Conservation (phyloP, 2,329 filamentous ascomycete species). For the Corynespora cassiicola region DNA sequence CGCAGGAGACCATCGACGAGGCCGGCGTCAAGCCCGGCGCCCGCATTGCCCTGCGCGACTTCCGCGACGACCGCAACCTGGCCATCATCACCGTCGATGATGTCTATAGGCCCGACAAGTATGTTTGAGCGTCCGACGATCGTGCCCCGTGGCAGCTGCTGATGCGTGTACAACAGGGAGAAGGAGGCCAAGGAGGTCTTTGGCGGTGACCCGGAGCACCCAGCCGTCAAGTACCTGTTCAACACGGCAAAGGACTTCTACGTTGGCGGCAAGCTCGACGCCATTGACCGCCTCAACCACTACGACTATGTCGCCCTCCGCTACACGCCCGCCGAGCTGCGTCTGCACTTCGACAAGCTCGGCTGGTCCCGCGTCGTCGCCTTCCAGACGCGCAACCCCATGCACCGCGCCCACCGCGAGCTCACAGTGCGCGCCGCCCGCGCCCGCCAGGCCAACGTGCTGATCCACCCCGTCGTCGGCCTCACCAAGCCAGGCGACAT, state of each 20-base stretch:
- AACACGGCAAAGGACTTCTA: constrained; percentile 85
- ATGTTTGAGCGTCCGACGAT: too few species aligned
- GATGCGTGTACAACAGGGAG: constrained; percentile 69
- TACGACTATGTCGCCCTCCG: constrained; percentile 98
- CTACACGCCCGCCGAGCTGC: constrained; percentile 94
- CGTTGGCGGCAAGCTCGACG: constrained; percentile 94
- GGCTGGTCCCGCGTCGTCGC: constrained; percentile 97
- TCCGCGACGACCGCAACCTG: constrained; percentile 93
- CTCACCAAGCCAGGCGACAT: constrained; percentile 99
- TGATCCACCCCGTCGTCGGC: constrained; percentile 98
- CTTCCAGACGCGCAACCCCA: constrained; percentile 97
- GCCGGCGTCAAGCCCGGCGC: constrained; percentile 78
- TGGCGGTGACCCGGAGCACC: constrained; percentile 89
- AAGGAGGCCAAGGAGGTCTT: constrained; percentile 95
- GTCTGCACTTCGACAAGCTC: constrained; percentile 98
- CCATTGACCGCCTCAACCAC: constrained; percentile 93
- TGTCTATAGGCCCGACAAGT: constrained; percentile 96
- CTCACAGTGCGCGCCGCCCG: constrained; percentile 96
- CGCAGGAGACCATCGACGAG: constrained; percentile 75
- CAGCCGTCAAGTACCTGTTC: constrained; percentile 89
- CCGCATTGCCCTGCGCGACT: constrained; percentile 88
- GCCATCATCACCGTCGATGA: constrained; percentile 96
- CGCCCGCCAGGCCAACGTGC: constrained; percentile 94
- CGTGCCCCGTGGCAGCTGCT: too few species aligned
- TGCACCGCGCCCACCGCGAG: constrained; percentile 98